Conservation (phyloP, 352 stramenopile genomes). For the Phytophthora litchii region DNA sequence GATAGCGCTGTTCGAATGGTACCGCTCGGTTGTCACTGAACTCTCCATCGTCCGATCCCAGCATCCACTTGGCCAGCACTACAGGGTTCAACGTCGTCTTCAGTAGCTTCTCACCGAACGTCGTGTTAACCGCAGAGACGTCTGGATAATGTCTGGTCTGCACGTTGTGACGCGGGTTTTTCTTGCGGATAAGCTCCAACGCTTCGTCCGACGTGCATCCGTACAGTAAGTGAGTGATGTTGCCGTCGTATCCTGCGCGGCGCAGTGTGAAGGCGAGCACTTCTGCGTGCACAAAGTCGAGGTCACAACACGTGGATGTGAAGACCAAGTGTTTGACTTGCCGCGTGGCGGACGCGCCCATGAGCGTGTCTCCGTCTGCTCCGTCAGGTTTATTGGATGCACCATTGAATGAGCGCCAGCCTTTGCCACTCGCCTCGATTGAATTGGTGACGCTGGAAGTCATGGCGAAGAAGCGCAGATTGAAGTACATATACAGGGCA, state of each 20-base stretch:
- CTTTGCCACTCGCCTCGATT: conserved; percentile 26
- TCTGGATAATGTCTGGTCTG: conserved; percentile 50
- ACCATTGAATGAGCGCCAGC: conserved; percentile 26
- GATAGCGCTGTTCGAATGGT: conserved; percentile 40
- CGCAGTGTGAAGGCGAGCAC: conserved; percentile 77
- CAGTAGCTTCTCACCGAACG: conserved; percentile 65
- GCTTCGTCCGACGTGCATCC: conserved; percentile 58
- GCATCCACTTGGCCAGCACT: conserved; percentile 66
- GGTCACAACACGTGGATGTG: conserved; percentile 69
- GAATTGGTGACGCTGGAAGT: conserved; percentile 37
- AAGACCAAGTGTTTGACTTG: conserved; percentile 73
- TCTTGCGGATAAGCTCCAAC: conserved; percentile 42
- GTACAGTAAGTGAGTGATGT: conserved; percentile 78
- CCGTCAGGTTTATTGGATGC: conserved; percentile 12
- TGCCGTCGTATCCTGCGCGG: conserved; percentile 51
- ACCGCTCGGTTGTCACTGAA: conserved; percentile 16
- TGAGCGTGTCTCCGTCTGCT: conserved; percentile 28
- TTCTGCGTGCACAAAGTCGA: conserved; percentile 71
- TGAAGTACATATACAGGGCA: conserved; percentile 64
- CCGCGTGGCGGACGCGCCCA: conserved; percentile 46
- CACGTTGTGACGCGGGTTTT: conserved; percentile 57
- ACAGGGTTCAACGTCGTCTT: conserved; percentile 66
- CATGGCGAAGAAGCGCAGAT: conserved; percentile 65
- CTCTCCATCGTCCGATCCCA: conserved; percentile 31
- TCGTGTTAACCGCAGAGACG: conserved; percentile 32